Evolutionary conservation across 1,284 basidiomycete genomes (phyloP), one percentile per base, ranked within the genome.

Genomic region (Austroboletus sp.): DNA sequence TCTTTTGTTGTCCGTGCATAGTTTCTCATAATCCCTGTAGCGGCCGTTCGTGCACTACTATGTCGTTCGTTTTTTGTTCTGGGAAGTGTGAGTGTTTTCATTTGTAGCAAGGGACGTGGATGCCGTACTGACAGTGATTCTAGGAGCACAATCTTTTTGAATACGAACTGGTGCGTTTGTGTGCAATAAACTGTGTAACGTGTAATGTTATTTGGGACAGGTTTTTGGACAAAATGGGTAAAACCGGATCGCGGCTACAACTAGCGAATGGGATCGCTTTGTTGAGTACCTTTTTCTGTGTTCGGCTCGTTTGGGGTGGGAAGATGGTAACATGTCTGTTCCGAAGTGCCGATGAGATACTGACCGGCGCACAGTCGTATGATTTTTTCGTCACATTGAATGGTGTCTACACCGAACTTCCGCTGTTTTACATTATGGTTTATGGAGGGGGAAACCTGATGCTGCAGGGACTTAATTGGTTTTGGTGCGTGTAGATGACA

Each of bases 111-210:
- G 10, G 23, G 43, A 39, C 19, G 2, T 27, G 45, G 37, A 21
- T 19, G 36, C 8, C 25, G 52, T 21, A 51, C 45, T 53, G 31
- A 54, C 29, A 15, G 21, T 39, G 41, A 16, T 6, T 16, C n/a
- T 49, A 81, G 80, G 63, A 84, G 80, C 71, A 89, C 86, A 0
- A 73, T 86, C 45, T 87, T 89, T 65, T 68, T 89, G 48, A 83
- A 89, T 57, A 76, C 82, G 48, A 84, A 88, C 53, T 85, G 84
- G 84, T 84, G 48, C 50, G 58, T 46, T 29, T 4, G 34, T 17
- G 39, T 35, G 7, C 6, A 33, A 39, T 25, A 8, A n/a, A 13
- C 16, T 17, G 17, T 19, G 25, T 30, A 41, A 25, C 31, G 2
- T 30, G 12, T 37, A 44, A 44, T 50, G 49, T 13, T 25, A 46